Conservation (phyloP, 179 eudicot genomes). For the Corrigiola litoralis region DNA sequence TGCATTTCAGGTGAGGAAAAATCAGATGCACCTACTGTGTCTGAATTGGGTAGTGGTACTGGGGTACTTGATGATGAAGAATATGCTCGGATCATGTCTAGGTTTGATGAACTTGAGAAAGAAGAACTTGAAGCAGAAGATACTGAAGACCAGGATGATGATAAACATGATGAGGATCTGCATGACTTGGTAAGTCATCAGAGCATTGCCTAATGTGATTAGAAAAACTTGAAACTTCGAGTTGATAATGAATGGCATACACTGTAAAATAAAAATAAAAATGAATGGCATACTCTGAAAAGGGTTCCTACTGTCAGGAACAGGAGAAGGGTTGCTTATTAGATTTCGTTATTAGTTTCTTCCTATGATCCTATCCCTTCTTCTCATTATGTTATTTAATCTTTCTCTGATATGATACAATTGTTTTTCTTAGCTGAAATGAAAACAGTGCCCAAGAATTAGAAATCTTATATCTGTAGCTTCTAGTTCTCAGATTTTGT, state of each 20-base stretch:
- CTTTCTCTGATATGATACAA: too few relatives aligned
- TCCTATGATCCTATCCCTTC: too few relatives aligned
- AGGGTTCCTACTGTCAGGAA: too few relatives aligned
- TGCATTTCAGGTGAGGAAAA: constrained; percentile 23
- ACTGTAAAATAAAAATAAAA: background rate
- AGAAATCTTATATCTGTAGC: background rate
- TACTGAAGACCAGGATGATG: constrained; percentile 32
- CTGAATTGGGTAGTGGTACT: constrained; percentile 23
- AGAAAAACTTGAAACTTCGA: too few relatives aligned
- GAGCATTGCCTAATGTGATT: too few relatives aligned
- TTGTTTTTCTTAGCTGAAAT: too few relatives aligned
- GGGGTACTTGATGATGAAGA: constrained; percentile 49
- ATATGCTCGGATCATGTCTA: constrained; percentile 40
- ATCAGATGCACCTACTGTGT: constrained; percentile 18
- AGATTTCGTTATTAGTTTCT: too few relatives aligned
- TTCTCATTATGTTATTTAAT: too few relatives aligned
- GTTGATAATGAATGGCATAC: background rate
- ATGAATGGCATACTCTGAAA: too few relatives aligned
- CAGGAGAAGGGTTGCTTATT: too few relatives aligned
- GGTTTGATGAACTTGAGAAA: constrained; percentile 67
- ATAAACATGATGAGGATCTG: constrained; percentile 9
- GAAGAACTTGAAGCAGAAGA: constrained; percentile 39
- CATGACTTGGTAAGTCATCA: constrained; percentile 17
- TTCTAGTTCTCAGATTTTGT: background rate
- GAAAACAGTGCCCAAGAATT: too few relatives aligned